phyloP scores from a whole-genome alignment of 1,284 basidiomycete genomes.

The Heterobasidion parviporum region DNA sequence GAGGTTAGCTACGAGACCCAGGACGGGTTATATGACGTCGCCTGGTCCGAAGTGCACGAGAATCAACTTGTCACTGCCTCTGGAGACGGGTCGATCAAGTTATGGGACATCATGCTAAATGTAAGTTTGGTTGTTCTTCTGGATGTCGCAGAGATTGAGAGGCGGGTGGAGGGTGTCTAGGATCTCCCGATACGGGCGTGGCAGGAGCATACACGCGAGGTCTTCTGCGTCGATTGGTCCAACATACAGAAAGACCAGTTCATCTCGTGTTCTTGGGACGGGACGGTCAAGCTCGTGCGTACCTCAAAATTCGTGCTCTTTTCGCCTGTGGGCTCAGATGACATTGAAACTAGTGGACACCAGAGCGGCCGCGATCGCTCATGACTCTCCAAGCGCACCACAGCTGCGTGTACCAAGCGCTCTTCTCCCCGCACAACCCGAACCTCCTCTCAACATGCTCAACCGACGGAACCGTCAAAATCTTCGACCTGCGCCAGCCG shows the following conservation, averaged over 20 bases:
- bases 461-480: slow-evolving; percentile 73
- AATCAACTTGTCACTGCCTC: slow-evolving; percentile 88
- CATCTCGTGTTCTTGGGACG: slow-evolving; percentile 89
- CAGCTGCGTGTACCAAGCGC: slow-evolving; percentile 81
- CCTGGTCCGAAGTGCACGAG: slow-evolving; percentile 92
- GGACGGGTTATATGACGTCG: slow-evolving; percentile 87
- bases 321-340: neutral
- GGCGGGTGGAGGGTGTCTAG: slow-evolving; percentile 36
- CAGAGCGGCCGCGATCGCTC: slow-evolving; percentile 72
- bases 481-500: slow-evolving; percentile 71
- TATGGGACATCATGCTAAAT: slow-evolving; percentile 89
- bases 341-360: slow-evolving; percentile 69
- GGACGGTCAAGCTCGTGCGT: slow-evolving; percentile 79
- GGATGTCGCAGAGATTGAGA: slow-evolving; percentile 4
- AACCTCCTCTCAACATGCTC: slow-evolving; percentile 78
- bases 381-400: slow-evolving; percentile 77
- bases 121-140: slow-evolving; percentile 36
- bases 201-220: slow-evolving; percentile 91
- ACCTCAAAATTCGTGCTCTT: neutral
- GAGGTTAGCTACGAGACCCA: slow-evolving; percentile 80
- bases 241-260: slow-evolving; percentile 91
- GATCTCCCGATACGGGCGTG: slow-evolving; percentile 86
- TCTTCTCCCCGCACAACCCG: slow-evolving; percentile 89
- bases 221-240: slow-evolving; percentile 96
- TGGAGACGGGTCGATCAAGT: slow-evolving; percentile 85